Percentiles rank a stretch among this genome's conserved stretches.
Evolutionary conservation across 179 eudicot species (phyloP).

Genomic region (Camellia oleifera): DNA sequence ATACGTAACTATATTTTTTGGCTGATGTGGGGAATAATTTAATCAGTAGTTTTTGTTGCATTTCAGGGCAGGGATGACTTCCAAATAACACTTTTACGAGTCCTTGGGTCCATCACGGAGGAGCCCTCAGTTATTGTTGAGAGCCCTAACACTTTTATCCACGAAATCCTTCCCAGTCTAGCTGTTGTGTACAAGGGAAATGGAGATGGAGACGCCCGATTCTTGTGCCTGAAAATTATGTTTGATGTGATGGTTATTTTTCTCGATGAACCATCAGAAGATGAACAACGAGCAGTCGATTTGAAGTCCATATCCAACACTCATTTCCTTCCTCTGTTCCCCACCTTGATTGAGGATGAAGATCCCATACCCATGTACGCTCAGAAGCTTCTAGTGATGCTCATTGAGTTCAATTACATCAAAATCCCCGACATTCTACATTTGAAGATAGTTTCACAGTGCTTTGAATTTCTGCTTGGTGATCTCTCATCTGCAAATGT

Average conservation of each 20-base stretch:
- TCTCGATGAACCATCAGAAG: conserved; percentile 55
- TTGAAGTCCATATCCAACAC: conserved; percentile 60
- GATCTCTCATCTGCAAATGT: conserved; percentile 74
- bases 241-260: conserved; percentile 79
- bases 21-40: not conserved
- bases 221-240: conserved; percentile 51
- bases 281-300: conserved; percentile 37
- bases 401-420: conserved; percentile 69
- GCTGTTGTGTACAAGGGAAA: conserved; percentile 84
- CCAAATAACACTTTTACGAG: conserved; percentile 76
- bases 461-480: conserved; percentile 77
- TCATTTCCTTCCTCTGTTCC: conserved; percentile 85
- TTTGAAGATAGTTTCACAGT: conserved; percentile 69
- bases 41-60: not conserved
- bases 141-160: conserved; percentile 42
- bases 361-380: conserved; percentile 95
- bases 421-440: conserved; percentile 72
- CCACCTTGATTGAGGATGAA: conserved; percentile 79
- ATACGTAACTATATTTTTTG: not conserved
- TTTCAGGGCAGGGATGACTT: conserved; percentile 97
- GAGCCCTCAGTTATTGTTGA: conserved; percentile 60
- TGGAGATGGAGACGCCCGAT: conserved; percentile 20
- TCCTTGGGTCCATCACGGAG: conserved; percentile 74
- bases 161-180: conserved; percentile 81
- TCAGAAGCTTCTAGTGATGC: conserved; percentile 94